A percentile compares a stretch with the other conserved stretches of the same genome.
These are phyloP conservation scores for Tephrocybe sp. DNA, from an alignment of 768 basidiomycete genomes.

Conservation along the genomic window DNA sequence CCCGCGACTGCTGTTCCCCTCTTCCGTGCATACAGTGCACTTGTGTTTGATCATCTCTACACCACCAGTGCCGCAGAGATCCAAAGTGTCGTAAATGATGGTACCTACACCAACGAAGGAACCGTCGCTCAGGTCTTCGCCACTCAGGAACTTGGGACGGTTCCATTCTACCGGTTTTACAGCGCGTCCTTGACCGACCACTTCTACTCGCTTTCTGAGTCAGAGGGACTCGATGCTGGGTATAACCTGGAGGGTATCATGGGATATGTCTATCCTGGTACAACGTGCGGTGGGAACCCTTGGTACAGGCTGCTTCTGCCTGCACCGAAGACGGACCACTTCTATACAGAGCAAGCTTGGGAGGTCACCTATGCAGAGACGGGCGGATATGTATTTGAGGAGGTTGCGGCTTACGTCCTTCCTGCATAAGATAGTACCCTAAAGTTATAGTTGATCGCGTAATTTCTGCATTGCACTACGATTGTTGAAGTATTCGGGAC, in stretches of 20 bases:
- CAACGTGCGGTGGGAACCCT: constrained; percentile 12
- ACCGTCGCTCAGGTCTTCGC: constrained; percentile 8
- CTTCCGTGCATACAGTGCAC: constrained; percentile 6
- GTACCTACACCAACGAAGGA: constrained; percentile 4
- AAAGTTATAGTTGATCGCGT: no score
- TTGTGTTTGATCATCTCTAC: constrained; percentile 11
- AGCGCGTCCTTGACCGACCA: constrained; percentile 14
- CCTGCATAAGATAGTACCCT: no score
- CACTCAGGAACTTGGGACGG: constrained; percentile 4
- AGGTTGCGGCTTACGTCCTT: constrained; percentile 3
- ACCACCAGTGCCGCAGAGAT: constrained; percentile 9
- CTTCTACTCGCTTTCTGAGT: constrained; percentile 18
- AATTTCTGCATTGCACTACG: no score
- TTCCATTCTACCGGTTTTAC: constrained; percentile 20
- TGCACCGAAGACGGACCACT: constrained; percentile 16
- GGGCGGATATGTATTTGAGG: constrained; percentile 2
- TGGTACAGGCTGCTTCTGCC: constrained; percentile 19
- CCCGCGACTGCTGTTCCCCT: constrained; percentile 4
- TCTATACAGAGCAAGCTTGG: constrained; percentile 17
- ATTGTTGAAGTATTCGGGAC: no score
- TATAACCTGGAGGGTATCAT: constrained; percentile 17
- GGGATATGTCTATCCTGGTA: constrained; percentile 18
- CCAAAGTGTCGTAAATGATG: not conserved
- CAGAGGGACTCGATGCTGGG: constrained; percentile 16
- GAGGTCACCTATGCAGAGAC: not conserved